Base-by-base conservation (phyloP, 1,284 basidiomycete species). In the Paramarasmius palmivorus region DNA sequence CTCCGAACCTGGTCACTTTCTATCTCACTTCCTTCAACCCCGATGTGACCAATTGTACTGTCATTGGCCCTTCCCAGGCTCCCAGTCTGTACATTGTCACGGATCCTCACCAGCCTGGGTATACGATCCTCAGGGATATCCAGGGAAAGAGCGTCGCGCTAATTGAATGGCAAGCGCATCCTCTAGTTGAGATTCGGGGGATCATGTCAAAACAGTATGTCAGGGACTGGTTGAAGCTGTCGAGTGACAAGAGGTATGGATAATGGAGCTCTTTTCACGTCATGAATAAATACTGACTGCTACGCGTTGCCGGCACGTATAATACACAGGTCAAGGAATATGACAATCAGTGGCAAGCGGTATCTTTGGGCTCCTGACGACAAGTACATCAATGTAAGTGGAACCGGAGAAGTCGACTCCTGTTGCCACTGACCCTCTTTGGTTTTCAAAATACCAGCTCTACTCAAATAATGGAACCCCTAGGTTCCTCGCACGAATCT, bases 141-240 rank as follows among this genome's bases (percentile, higher is more conserved):
- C 70, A 75, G 34, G 73, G 74, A 14, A 69, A 70, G n/a, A 74
- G 69, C 19, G 59, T 81, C 46, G 83, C 75, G 1, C 65, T 76
- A 59, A 63, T 84, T 34, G 76, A 81, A 56, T 85, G 83, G 82
- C 67, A 68, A 47, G 63, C 65, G 1, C 69, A 68, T 17, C 72
- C 81, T 3, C 70, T 66, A 9, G 68, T 86, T 23, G 78, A 82
- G 58, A 73, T 81, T 36, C 70, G 62, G 69, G 29, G 63, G 69
- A 1, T 66, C 69, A 26, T 64, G 70, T 50, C 64, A 70, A 74
- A 73, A 42, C 73, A 75, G 57, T 57, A 64, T 10, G 66, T 73
- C 19, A 68, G 67, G 1, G 73, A 75, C 20, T 84, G 83, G 83
- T 63, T 85, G 12, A 61, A 64, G 8, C 64, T 81, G 7, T 69